Evolutionary conservation across 2,329 filamentous ascomycete species (phyloP).

Genomic region (Endothia cerciana): DNA sequence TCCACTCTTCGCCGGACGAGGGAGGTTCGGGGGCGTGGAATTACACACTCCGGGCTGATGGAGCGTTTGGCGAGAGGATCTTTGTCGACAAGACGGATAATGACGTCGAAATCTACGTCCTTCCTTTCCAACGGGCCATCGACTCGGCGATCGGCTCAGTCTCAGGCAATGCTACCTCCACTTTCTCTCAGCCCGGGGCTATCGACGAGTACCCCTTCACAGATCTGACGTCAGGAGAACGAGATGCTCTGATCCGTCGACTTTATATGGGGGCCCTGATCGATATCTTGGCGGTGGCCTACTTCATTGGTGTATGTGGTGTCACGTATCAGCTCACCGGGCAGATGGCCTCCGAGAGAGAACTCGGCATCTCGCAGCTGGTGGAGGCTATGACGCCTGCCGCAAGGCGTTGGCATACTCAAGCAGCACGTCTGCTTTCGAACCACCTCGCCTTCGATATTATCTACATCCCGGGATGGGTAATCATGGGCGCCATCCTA

Average conservation of each 20-base stretch:
- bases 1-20: conserved; percentile 70
- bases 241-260: conserved; percentile 65
- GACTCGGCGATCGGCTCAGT: conserved; percentile 63
- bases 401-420: conserved; percentile 72
- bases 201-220: conserved; percentile 76
- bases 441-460: conserved; percentile 80
- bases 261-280: conserved; percentile 75
- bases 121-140: conserved; percentile 71
- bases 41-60: conserved; percentile 72
- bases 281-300: conserved; percentile 76
- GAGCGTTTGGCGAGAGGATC: conserved; percentile 55
- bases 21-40: conserved; percentile 63
- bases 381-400: conserved; percentile 92
- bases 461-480: conserved; percentile 82
- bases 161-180: conserved; percentile 37
- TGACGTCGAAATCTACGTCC: conserved; percentile 66
- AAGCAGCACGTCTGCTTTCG: conserved; percentile 75
- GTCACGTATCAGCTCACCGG: conserved; percentile 87
- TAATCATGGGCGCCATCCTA: conserved; percentile 72
- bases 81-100: conserved; percentile 60
- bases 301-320: conserved; percentile 79
- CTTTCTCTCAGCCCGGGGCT: not conserved
- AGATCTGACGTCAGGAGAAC: conserved; percentile 68
- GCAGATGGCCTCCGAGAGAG: conserved; percentile 82
- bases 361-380: conserved; percentile 84